phyloP scores from a whole-genome alignment of 139 green algal genomes.

The Tetratostichococcus sp. region DNA sequence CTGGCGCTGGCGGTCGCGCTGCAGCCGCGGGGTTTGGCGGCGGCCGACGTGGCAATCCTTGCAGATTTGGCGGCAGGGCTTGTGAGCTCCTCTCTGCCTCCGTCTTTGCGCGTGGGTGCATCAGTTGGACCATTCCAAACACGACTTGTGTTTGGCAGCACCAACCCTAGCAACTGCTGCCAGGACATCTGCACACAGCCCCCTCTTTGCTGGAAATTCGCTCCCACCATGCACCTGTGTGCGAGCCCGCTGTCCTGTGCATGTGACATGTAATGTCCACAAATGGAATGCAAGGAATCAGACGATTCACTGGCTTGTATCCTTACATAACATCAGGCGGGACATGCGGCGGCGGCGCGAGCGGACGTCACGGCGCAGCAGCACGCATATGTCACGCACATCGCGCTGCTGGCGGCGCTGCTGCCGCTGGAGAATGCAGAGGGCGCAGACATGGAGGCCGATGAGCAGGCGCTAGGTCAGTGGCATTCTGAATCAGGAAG shows the following conservation, averaged over 20 bases:
- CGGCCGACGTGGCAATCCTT: slow-evolving; percentile 38
- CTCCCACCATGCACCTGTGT: too few species aligned
- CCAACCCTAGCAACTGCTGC: too few species aligned
- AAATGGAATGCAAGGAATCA: too few species aligned
- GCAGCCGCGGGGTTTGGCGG: slow-evolving; percentile 20
- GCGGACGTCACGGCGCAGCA: slow-evolving; percentile 28
- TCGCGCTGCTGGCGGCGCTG: slow-evolving; percentile 23
- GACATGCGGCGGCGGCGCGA: neutral
- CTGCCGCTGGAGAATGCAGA: slow-evolving; percentile 28
- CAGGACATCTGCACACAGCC: too few species aligned
- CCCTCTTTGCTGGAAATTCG: too few species aligned
- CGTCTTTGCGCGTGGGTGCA: too few species aligned
- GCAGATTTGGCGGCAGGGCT: slow-evolving; percentile 34
- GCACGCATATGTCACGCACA: slow-evolving; percentile 32
- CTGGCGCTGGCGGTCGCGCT: slow-evolving; percentile 56
- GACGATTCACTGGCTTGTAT: too few species aligned
- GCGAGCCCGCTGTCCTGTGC: neutral
- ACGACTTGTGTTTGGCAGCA: too few species aligned
- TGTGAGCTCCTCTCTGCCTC: neutral
- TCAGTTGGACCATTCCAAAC: too few species aligned
- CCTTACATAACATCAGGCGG: too few species aligned
- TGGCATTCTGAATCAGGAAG: too few species aligned
- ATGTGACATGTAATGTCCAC: too few species aligned
- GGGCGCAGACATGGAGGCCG: slow-evolving; percentile 10
- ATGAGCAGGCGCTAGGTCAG: slow-evolving; percentile 19